phyloP scores from a whole-genome alignment of 192 early-diverging fungal species.

The Powellomyces hirtus region DNA sequence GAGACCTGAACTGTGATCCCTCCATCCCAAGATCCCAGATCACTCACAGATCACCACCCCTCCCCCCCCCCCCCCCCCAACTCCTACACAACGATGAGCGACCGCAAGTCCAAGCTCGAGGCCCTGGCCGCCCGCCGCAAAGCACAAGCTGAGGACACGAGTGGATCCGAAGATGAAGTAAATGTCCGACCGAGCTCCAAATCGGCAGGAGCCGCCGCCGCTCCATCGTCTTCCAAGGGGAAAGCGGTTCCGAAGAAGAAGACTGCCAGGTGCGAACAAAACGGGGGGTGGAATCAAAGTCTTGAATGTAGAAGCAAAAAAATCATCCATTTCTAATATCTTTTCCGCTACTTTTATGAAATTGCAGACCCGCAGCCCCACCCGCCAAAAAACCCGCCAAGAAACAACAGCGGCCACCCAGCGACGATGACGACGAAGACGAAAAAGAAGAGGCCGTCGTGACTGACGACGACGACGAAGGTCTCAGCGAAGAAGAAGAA shows the following conservation, averaged over 20 bases:
- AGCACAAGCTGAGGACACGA: slow-evolving; percentile 14
- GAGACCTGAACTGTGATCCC: too few relatives aligned
- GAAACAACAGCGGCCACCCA: neutral
- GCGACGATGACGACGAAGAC: neutral
- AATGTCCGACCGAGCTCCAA: too few relatives aligned
- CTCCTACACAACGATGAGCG: slow-evolving; percentile 14
- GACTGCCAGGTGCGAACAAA: too few relatives aligned
- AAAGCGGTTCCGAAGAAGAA: neutral
- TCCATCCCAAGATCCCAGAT: too few relatives aligned
- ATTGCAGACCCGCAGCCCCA: neutral
- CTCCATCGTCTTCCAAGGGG: too few relatives aligned
- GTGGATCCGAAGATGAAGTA: too few relatives aligned
- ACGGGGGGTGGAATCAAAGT: too few relatives aligned
- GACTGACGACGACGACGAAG: neutral
- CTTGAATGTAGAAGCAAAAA: too few relatives aligned
- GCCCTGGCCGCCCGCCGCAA: slow-evolving; percentile 37
- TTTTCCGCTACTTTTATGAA: neutral
- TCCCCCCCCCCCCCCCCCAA: too few relatives aligned
- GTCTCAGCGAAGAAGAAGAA: neutral
- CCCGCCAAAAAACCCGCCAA: neutral
- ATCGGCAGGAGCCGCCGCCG: too few relatives aligned
- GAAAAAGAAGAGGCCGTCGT: slow-evolving; percentile 13
- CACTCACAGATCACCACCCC: too few relatives aligned
- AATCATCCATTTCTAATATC: neutral
- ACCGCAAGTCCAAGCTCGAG: slow-evolving; percentile 30